Percentiles rank a stretch among this genome's conserved stretches.
Evolutionary conservation across 208 protist species (phyloP).

Genomic region (Wallacemonas sp.): DNA sequence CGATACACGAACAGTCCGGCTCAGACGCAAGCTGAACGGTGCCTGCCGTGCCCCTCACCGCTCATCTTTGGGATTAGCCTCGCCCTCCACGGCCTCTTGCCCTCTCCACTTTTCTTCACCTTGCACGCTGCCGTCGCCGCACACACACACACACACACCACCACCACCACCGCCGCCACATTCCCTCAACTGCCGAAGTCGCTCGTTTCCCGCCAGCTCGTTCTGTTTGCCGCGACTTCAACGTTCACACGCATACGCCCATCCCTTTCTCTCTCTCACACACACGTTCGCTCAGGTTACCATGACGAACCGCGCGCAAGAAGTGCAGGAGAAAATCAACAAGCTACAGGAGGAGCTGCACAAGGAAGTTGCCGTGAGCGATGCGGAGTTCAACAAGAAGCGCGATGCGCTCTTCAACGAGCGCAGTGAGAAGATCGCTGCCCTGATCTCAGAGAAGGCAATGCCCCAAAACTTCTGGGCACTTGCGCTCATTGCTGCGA

Average conservation of each 20-base stretch:
- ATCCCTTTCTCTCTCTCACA: constrained; percentile 1
- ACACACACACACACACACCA: no score
- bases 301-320: constrained; percentile 11
- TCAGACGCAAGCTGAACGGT: no score
- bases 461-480: constrained; percentile 70
- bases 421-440: constrained; percentile 30
- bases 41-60: no score
- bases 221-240: neutral
- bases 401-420: constrained; percentile 45
- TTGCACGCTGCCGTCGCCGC: no score
- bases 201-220: neutral
- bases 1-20: no score
- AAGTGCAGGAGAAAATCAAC: constrained; percentile 56
- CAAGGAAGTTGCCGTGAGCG: constrained; percentile 27
- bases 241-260: neutral
- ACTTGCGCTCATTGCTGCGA: constrained; percentile 38
- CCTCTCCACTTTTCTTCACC: no score
- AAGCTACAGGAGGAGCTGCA: constrained; percentile 62
- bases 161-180: no score
- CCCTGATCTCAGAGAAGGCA: constrained; percentile 39
- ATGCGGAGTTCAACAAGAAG: constrained; percentile 31
- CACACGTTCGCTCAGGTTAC: neutral
- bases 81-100: no score
- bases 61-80: no score
- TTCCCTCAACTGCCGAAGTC: no score